Evolutionary conservation across 2,329 filamentous ascomycete genomes (phyloP), one percentile per base, ranked within the genome.

Genomic region (Talaromyces sp.): DNA sequence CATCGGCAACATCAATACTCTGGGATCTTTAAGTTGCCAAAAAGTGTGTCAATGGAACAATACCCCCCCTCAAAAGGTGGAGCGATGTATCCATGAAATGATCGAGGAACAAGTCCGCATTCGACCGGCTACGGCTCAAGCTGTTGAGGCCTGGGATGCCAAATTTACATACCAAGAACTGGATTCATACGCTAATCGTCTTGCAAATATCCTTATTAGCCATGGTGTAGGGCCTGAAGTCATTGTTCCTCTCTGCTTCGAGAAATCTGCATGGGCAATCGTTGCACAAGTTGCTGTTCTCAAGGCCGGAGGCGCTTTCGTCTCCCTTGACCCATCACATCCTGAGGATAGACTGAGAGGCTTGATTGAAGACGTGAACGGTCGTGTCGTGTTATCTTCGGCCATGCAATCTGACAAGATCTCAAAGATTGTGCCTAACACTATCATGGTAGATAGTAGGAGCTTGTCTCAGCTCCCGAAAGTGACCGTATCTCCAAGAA

Each of bases 241-340:
- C 3, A 74, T 76, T 58, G 73, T 79, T 31, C 75, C 75, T 2
- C 48, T 79, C 4, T 78, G 72, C 55, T 79, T 79, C 46, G 77
- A 79, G 50, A 79, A 79, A 62, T 79, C 77, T 0, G 72, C 72
- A 12, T 80, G 77, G 77, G 71, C 76, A 11, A 69, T 79, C 14
- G 72, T 80, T 37, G 72, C 76, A 3, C 72, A 79, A 58, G 65
- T 79, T 9, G 77, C 75, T 8, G 72, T 78, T 33, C 69, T 79
- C 25, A 78, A 78, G 63, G 74, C 76, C 1, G 77, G 77, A 9
- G 77, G 75, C 12, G 76, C 76, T 4, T 79, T 79, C 60, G 76
- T 76, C 4, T 75, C 75, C 1, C 69, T 78, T 12, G 77, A 79
- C 62, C 77, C 77, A 28, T 68, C 72, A 2, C 76, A 78, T 35